Base-by-base conservation (phyloP, 1,284 basidiomycete genomes). In the Ganoderma boninense region DNA sequence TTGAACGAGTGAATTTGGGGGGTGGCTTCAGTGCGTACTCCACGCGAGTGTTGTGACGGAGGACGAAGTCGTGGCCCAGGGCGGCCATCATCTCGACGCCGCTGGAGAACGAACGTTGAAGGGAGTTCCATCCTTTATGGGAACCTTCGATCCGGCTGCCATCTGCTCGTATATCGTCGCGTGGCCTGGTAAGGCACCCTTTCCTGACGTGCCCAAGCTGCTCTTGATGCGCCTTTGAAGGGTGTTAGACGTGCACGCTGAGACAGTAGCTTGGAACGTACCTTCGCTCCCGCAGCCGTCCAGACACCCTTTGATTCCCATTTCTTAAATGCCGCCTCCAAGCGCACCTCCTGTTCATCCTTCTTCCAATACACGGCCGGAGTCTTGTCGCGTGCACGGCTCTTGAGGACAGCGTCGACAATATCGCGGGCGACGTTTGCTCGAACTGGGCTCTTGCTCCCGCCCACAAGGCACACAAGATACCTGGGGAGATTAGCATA, bases 51-150 rank as follows among this genome's bases (percentile, higher is more conserved):
- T 69, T 66, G 16, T 65, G 65, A 1, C 69, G 62, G 23, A 62
- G 29, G 13, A 69, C 65, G 35, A 60, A 66, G 65, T 69, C 69
- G 40, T 68, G 66, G 35, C 64, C 43, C 1, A 71, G 69, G 1
- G 56, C 40, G 3, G 49, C 63, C 16, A 72, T 56, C 13, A 72
- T 60, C 49, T 73, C 73, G 7, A 79, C 44, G 1, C 79, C 79
- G 49, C 77, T 77, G 1, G 79, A 66, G 23, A 69, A 60, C 4
- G 76, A 62, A 0, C 77, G 71, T 62, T 71, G 71, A 4, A 79
- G 59, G 0, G 68, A 46, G 63, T 79, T 79, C 77, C 75, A 79
- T 2, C 71, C 73, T 38, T 77, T 78, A 65, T 80, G 76, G 0
- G 75, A 59, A 0, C 69, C 65, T 20, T 69, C 69, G 38, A 69